A percentile compares a stretch with the other conserved stretches of the same genome.
Evolutionary conservation across 1,284 basidiomycete genomes (phyloP).

Genomic region (Neonothopanus nambi): DNA sequence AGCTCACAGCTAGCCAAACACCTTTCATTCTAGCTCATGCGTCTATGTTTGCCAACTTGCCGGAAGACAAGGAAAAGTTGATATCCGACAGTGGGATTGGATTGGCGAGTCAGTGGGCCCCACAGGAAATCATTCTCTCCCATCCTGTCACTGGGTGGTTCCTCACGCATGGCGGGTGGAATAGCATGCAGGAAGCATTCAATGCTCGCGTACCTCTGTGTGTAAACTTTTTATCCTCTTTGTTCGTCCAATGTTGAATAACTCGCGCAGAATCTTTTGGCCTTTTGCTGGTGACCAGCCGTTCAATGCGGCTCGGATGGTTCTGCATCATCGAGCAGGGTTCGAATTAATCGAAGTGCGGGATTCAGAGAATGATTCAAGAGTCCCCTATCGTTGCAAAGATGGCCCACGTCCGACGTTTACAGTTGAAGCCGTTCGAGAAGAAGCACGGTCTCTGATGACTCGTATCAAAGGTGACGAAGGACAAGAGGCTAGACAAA

Average conservation of each 20-base stretch:
- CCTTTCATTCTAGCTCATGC: slow-evolving; percentile 9
- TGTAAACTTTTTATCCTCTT: too few relatives aligned
- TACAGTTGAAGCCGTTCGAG: too few relatives aligned
- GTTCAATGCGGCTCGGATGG: not conserved
- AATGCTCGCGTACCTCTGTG: slow-evolving; percentile 5
- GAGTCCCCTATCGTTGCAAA: not conserved
- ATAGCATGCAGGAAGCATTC: slow-evolving; percentile 8
- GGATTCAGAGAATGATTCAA: too few relatives aligned
- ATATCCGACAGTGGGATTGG: slow-evolving; percentile 19
- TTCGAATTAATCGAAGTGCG: slow-evolving; percentile 13
- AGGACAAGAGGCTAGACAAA: too few relatives aligned
- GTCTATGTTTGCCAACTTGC: slow-evolving; percentile 5
- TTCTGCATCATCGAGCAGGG: slow-evolving; percentile 1
- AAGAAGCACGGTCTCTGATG: too few relatives aligned
- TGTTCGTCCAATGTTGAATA: not conserved
- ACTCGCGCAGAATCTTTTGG: slow-evolving; percentile 8
- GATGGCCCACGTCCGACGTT: not conserved
- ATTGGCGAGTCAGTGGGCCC: slow-evolving; percentile 19
- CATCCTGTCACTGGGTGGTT: slow-evolving; percentile 23
- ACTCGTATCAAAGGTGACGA: too few relatives aligned
- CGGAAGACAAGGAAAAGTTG: slow-evolving; percentile 12
- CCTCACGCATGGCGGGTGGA: slow-evolving; percentile 14
- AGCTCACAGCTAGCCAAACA: slow-evolving; percentile 3
- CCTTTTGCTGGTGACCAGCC: slow-evolving; percentile 11
- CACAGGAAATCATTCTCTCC: slow-evolving; percentile 23